Base-by-base conservation (phyloP, 2,329 filamentous ascomycete species). In the Paraphoma chrysanthemicola region DNA sequence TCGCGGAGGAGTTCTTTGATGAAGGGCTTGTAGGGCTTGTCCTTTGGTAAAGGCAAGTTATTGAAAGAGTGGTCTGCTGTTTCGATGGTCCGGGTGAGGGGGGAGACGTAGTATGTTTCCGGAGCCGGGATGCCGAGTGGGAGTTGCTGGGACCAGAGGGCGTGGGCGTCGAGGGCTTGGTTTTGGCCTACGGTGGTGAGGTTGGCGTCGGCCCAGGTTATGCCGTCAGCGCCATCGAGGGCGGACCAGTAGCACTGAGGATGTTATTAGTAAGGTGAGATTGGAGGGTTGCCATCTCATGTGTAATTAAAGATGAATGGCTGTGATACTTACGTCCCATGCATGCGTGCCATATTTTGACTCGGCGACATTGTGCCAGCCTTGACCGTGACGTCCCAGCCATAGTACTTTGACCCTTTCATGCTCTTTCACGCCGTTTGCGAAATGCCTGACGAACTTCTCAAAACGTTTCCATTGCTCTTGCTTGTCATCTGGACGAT, bases 321-420 rank as follows among this genome's bases (percentile, higher is more conserved):
- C 23, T 23, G 33, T 36, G 33, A 36, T 5, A 36, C 33, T 10
- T 72, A 85, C 85, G 70, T 91, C 88, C 88, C 88, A 91, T 6
- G 84, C 85, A 6, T 84, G 80, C 0, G 88, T 90, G 30, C 88
- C 88, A 65, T 90, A 90, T 67, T 82, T 88, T n/a, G 79, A 77
- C 75, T 90, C 86, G 8, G 88, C 88, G 14, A 86, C 85, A 68
- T 89, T 89, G 69, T 88, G 84, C 56, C 78, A 79, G 0, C 89
- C 89, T 73, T 92, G 83, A 9, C 89, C 90, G 71, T 92, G 90
- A 39, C 90, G 84, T 17, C 85, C 89, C 67, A 90, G 80, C 72
- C 88, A 88, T 18, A 92, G 71, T 7, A 92, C 80, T 73, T 91
- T 91, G 78, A 88, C 89, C 12, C 79, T 76, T 5, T 81, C 80